These are phyloP conservation scores for Craterostigma plantagineum DNA, from an alignment of 257 asterid species.

Conservation along the genomic window DNA sequence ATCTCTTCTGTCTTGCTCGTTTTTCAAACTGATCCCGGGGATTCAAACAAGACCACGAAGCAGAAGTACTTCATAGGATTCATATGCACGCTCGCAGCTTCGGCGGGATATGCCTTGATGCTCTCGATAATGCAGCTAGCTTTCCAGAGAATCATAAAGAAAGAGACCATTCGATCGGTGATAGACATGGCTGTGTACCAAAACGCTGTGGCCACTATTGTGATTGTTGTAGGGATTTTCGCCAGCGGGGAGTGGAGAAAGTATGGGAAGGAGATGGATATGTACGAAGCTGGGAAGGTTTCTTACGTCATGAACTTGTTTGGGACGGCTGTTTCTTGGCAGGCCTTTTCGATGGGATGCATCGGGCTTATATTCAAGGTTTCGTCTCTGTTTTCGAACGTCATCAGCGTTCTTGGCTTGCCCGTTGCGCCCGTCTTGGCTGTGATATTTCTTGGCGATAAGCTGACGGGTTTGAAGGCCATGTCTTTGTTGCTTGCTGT, in stretches of 20 bases:
- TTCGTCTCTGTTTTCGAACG: conserved; percentile 57
- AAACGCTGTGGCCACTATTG: conserved; percentile 14
- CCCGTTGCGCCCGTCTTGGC: conserved; percentile 60
- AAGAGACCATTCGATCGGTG: conserved; percentile 17
- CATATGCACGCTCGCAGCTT: conserved; percentile 27
- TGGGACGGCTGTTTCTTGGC: conserved; percentile 59
- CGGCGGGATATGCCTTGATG: conserved; percentile 33
- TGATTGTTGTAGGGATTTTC: conserved; percentile 24
- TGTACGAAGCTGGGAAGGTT: conserved; percentile 22
- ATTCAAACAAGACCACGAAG: conserved; percentile 10
- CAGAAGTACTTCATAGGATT: conserved; percentile 22
- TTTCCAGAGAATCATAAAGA: conserved; percentile 25
- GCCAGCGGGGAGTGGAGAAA: conserved; percentile 51
- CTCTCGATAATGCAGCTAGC: conserved; percentile 32
- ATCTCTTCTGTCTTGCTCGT: conserved; percentile 41
- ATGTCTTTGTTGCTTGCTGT: conserved; percentile 44
- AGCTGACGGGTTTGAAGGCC: conserved; percentile 35
- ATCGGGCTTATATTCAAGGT: conserved; percentile 43
- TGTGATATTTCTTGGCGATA: conserved; percentile 32
- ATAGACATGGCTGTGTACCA: conserved; percentile 24
- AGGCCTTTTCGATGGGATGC: conserved; percentile 26
- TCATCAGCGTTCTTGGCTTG: conserved; percentile 44
- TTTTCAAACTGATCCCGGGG: conserved; percentile 22
- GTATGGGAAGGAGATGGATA: conserved; percentile 29
- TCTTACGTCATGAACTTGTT: conserved; percentile 36